Base-by-base conservation (phyloP, 208 protist species). In the Paratrypanosoma confusum region DNA sequence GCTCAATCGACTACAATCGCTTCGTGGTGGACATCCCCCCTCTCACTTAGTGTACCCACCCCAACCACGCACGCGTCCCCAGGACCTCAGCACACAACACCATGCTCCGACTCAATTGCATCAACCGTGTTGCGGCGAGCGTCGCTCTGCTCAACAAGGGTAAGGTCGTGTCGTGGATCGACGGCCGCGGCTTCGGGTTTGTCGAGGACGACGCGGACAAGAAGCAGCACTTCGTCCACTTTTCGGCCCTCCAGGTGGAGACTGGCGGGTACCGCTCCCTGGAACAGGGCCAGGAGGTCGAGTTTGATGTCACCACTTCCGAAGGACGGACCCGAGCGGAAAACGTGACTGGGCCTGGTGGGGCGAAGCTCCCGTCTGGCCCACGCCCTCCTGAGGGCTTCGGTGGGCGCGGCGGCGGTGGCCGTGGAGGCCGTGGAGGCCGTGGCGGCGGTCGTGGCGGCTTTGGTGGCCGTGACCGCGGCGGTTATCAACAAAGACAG, bases 191-290 rank as follows among this genome's bases (percentile, higher is more conserved):
- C 39, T 95, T 86, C 49, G 86, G 86, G 46, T 95, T 95, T 35
- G 72, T 95, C 46, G 80, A 90, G 57, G 86, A 95, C 46, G 69
- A 83, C 40, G 64, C 63, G 11, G 76, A 91, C 59, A 90, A 95
- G 71, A 80, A 82, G 60, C 80, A 92, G 57, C 78, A 90, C 69
- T 95, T 95, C 61, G 86, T 95, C 33, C 86, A 91, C 66, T 92
- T 90, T 57, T 87, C 80, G 21, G 80, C 78, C 17, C 64, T 92
- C 14, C 80, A 90, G 70, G 86, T 75, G n/a, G 86, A 95, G 57
- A 65, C 78, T 4, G 80, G 76, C 39, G 78, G 82, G 46, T 91
- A 82, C 54, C 77, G 81, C 56, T 53, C 80, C 16, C 78, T 92
- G 16, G 66, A 69, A 0, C 65, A 89, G 6, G 86, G 78, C 35